Evolutionary conservation across 257 asterid species (phyloP).

Genomic region (Solanum lignicaule): DNA sequence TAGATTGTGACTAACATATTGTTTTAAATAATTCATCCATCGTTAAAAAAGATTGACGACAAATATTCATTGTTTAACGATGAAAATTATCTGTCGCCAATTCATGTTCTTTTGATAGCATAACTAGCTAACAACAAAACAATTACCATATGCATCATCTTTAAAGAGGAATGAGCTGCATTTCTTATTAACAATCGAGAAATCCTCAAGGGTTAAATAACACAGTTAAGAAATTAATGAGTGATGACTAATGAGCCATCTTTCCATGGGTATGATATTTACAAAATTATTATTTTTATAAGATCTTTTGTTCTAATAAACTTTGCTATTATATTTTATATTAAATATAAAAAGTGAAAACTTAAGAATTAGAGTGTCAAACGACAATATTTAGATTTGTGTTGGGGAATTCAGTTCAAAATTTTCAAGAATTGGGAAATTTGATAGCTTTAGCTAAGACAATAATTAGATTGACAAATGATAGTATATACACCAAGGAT

Average conservation of each 20-base stretch:
- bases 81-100: neutral
- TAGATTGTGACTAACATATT: neutral
- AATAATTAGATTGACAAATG: no score
- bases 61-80: neutral
- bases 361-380: no score
- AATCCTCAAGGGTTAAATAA: neutral
- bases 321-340: no score
- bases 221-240: neutral
- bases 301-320: neutral
- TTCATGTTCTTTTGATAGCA: neutral
- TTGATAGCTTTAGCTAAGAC: no score
- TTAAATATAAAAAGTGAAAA: no score
- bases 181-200: neutral
- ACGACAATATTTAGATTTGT: no score
- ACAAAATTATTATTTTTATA: no score
- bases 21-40: neutral
- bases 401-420: no score
- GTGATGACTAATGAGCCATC: neutral
- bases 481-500: no score
- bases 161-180: neutral
- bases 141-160: neutral
- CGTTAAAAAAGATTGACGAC: neutral
- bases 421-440: no score
- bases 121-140: neutral
- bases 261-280: neutral